These are phyloP conservation scores for Populus nigra DNA, from an alignment of 345 rosid species.

Conservation along the genomic window DNA sequence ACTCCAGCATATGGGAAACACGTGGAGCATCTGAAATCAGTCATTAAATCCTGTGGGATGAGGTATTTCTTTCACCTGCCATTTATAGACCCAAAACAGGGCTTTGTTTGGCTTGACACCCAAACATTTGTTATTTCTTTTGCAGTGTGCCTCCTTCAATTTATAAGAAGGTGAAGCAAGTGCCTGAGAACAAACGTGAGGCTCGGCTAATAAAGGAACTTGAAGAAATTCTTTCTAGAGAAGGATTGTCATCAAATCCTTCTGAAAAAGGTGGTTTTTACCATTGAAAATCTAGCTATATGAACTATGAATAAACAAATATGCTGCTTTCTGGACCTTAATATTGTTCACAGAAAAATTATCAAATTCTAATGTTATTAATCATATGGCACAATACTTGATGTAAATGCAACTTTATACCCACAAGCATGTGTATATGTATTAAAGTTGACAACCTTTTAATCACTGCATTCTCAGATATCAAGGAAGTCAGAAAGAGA, in stretches of 20 bases:
- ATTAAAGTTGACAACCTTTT: slow-evolving; percentile 5
- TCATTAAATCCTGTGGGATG: slow-evolving; percentile 83
- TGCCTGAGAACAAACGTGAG: slow-evolving; percentile 77
- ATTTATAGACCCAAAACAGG: slow-evolving; percentile 1
- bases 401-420: not conserved
- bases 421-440: not conserved
- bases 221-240: slow-evolving; percentile 76
- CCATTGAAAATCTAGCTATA: slow-evolving; percentile 12
- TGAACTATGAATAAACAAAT: not conserved
- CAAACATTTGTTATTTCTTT: slow-evolving; percentile 12
- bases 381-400: not conserved
- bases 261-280: slow-evolving; percentile 64
- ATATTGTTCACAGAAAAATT: not conserved
- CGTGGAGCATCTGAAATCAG: slow-evolving; percentile 78
- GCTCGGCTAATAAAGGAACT: slow-evolving; percentile 72
- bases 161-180: slow-evolving; percentile 86
- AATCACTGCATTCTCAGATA: slow-evolving; percentile 44
- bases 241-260: slow-evolving; percentile 80
- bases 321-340: not conserved
- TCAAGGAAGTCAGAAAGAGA: slow-evolving; percentile 71
- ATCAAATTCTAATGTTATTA: not conserved
- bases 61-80: slow-evolving; percentile 45
- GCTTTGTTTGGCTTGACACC: slow-evolving; percentile 10
- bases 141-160: slow-evolving; percentile 73
- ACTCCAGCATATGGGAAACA: slow-evolving; percentile 66